Percentiles rank a stretch among this genome's conserved stretches.
phyloP scores from a whole-genome alignment of 2,329 filamentous ascomycete genomes.

The Anthostomella pinea region DNA sequence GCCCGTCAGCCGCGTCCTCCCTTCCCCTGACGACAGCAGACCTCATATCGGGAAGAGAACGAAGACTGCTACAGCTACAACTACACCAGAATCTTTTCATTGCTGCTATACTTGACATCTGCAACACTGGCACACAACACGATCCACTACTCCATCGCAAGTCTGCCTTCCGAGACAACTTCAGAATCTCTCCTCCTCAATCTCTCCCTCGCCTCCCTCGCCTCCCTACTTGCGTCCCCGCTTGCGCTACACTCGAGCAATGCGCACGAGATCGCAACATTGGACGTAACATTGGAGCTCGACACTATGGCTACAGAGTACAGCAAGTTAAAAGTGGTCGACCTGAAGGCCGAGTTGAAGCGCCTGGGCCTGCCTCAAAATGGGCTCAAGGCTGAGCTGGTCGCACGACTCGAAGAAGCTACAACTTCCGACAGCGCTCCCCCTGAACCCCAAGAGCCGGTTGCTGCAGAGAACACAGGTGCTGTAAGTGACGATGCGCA shows the following conservation, averaged over 20 bases:
- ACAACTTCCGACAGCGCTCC: slow-evolving; percentile 26
- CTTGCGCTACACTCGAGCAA: slow-evolving; percentile 15
- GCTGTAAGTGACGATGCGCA: slow-evolving; percentile 15
- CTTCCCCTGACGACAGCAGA: too few relatives aligned
- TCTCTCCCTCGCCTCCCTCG: not conserved
- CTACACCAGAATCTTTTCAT: too few relatives aligned
- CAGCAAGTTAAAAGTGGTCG: slow-evolving; percentile 66
- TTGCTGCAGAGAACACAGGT: slow-evolving; percentile 14
- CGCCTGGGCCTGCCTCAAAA: slow-evolving; percentile 64
- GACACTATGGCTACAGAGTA: slow-evolving; percentile 48
- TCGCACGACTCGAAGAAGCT: slow-evolving; percentile 60
- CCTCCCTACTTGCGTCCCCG: slow-evolving; percentile 3
- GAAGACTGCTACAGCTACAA: too few relatives aligned
- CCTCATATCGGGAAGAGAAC: too few relatives aligned
- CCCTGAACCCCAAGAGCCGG: slow-evolving; percentile 12
- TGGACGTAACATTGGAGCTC: slow-evolving; percentile 4
- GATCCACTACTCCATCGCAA: too few relatives aligned
- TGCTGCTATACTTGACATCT: too few relatives aligned
- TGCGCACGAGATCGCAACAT: slow-evolving; percentile 15
- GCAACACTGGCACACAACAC: too few relatives aligned
- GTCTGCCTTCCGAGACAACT: not conserved
- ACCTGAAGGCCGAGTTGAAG: slow-evolving; percentile 74
- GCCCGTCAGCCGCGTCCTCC: too few relatives aligned
- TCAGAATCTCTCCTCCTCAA: not conserved
- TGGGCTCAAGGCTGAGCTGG: slow-evolving; percentile 69